Percentiles rank a stretch among this genome's conserved stretches.
These are phyloP conservation scores for Ustilago hordei DNA, from an alignment of 1,284 basidiomycete genomes.

Conservation along the genomic window DNA sequence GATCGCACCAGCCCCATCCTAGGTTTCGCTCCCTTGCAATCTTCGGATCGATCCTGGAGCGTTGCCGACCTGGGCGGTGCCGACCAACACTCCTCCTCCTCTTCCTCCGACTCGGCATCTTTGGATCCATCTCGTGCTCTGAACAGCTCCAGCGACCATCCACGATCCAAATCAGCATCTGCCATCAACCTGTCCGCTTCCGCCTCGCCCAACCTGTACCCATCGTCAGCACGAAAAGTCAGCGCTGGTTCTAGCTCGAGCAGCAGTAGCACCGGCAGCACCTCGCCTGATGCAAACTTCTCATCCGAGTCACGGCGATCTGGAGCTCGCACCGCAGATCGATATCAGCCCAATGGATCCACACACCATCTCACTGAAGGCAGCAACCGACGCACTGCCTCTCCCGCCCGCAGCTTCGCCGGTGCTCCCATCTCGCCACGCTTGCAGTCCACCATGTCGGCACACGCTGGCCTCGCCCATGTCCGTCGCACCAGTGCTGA, in stretches of 20 bases:
- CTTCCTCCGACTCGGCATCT: conserved; percentile 16
- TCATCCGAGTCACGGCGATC: conserved; percentile 29
- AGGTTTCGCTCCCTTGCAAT: conserved; percentile 46
- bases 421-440: conserved; percentile 55
- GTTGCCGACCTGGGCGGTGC: conserved; percentile 23
- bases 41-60: conserved; percentile 32
- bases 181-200: conserved; percentile 18
- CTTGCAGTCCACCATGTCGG: conserved; percentile 51
- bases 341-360: conserved; percentile 28
- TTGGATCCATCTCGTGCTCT: conserved; percentile 26
- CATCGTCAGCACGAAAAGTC: conserved; percentile 31
- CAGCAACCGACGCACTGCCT: conserved; percentile 38
- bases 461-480: conserved; percentile 33
- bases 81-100: conserved; percentile 7
- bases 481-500: conserved; percentile 37
- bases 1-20: conserved; percentile 54
- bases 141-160: conserved; percentile 27
- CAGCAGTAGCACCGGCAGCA: conserved; percentile 36
- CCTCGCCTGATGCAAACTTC: conserved; percentile 37
- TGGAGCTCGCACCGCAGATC: conserved; percentile 22
- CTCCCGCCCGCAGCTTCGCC: conserved; percentile 45
- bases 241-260: conserved; percentile 35
- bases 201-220: conserved; percentile 15
- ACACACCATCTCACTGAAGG: conserved; percentile 25
- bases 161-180: conserved; percentile 18